Evolutionary conservation across 495 filamentous ascomycete species (phyloP), one percentile per base, ranked within the genome.

Genomic region (Xylaria nigripes): DNA sequence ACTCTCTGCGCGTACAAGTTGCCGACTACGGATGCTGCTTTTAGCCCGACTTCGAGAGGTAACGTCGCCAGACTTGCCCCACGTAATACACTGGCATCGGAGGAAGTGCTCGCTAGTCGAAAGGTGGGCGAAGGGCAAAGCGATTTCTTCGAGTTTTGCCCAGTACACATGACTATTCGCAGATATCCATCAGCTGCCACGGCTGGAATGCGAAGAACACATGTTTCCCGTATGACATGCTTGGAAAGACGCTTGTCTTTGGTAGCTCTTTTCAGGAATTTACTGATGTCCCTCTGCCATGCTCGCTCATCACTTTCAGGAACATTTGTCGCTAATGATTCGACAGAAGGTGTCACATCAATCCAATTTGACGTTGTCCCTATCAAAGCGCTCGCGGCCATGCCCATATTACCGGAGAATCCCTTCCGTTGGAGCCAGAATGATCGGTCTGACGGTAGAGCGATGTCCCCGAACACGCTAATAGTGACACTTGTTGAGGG

Each of bases 341-440:
- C 68, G 6, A 72, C 64, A 2, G 73, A 64, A 0, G 84, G 84
- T 0, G 84, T 86, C 3, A 86, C 82, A 51, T 86, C 73, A 1
- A 86, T 60, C 84, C 84, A 86, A 66, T 69, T 70, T 16, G 74
- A 68, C 36, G 76, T 78, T 0, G 75, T 66, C 16, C 76, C 76
- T 15, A 86, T 61, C 8, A 85, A 59, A 2, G 81, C 74, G 61
- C 84, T 85, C 27, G 81, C 68, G 22, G 75, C 73, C 83, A 86
- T 86, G 19, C 84, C 84, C 16, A 80, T 79, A 56, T 85, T 84
- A 7, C 84, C 84, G 0, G 78, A 78, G 74, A 78, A 86, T 16
- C 84, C 84, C 48, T 81, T 81, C 59, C 73, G 76, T 64, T 86
- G 84, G 30, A 86, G 62, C 81, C 81, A 87, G 30, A 85, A 64